Evolutionary conservation across 441 rosid species (phyloP).

Genomic region (Populus tomentosa): DNA sequence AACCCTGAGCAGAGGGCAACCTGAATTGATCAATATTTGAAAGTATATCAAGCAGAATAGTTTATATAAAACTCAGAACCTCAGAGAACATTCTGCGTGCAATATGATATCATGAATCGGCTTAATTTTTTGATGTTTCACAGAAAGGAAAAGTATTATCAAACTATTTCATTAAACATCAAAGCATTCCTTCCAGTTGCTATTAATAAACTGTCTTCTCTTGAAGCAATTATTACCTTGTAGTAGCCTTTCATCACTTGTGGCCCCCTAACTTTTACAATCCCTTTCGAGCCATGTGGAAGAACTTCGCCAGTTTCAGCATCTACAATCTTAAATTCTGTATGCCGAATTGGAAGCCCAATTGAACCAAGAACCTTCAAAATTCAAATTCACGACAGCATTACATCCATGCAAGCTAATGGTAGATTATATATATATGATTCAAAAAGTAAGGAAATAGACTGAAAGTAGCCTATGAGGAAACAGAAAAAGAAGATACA

Average conservation of each 20-base stretch:
- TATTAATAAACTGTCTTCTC: neutral
- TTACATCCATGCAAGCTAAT: slow-evolving; percentile 7
- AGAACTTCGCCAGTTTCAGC: slow-evolving; percentile 58
- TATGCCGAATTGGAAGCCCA: slow-evolving; percentile 69
- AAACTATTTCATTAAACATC: neutral
- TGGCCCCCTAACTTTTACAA: slow-evolving; percentile 85
- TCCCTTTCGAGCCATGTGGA: slow-evolving; percentile 76
- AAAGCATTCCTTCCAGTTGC: neutral
- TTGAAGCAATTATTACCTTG: slow-evolving; percentile 49
- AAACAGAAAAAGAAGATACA: neutral
- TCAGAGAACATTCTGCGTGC: neutral
- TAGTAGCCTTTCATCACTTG: slow-evolving; percentile 96
- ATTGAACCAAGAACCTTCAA: slow-evolving; percentile 92
- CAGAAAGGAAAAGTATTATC: neutral
- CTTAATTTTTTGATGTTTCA: neutral
- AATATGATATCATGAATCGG: neutral
- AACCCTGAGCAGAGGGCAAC: neutral
- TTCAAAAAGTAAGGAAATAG: neutral
- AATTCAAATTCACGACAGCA: slow-evolving; percentile 17
- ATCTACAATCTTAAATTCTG: slow-evolving; percentile 30
- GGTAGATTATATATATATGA: neutral
- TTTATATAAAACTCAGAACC: neutral
- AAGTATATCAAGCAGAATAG: neutral
- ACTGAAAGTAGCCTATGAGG: neutral
- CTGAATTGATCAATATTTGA: neutral